Percentiles rank a stretch among this genome's conserved stretches.
Conservation (phyloP, 1,284 basidiomycete species). For the Ceratobasidium sp. region DNA sequence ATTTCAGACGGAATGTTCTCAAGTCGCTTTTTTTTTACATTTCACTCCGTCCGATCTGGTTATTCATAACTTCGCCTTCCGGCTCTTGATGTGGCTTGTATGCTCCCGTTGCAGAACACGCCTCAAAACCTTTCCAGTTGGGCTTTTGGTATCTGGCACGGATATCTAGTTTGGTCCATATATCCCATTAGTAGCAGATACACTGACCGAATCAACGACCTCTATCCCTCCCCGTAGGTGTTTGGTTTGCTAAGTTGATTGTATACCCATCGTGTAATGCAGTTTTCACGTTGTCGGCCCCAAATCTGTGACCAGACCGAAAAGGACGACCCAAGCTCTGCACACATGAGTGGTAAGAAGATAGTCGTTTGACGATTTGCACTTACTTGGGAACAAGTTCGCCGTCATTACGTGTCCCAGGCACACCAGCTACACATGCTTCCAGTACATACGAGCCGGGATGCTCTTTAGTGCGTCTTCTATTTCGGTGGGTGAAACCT, state of each 20-base stretch:
- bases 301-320: slow-evolving; percentile 58
- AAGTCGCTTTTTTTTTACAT: no score
- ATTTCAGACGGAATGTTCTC: no score
- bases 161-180: neutral
- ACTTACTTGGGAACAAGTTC: slow-evolving; percentile 24
- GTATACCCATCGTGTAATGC: slow-evolving; percentile 66
- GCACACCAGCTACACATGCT: slow-evolving; percentile 70
- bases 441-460: slow-evolving; percentile 66
- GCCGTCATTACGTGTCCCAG: slow-evolving; percentile 21
- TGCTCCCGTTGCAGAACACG: slow-evolving; percentile 64
- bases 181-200: no score
- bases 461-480: slow-evolving; percentile 67
- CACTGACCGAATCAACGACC: slow-evolving; percentile 63
- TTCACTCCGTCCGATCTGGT: no score
- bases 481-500: slow-evolving; percentile 75
- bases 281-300: slow-evolving; percentile 54
- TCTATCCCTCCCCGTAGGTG: slow-evolving; percentile 73
- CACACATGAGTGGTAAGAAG: slow-evolving; percentile 46
- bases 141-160: slow-evolving; percentile 69
- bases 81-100: slow-evolving; percentile 51
- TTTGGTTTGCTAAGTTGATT: slow-evolving; percentile 71
- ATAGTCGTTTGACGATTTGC: neutral
- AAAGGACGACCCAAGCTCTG: slow-evolving; percentile 75
- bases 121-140: slow-evolving; percentile 71
- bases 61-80: slow-evolving; percentile 51